Evolutionary conservation across 1,284 basidiomycete genomes (phyloP), one percentile per base, ranked within the genome.

Genomic region (Kwoniella shivajii): DNA sequence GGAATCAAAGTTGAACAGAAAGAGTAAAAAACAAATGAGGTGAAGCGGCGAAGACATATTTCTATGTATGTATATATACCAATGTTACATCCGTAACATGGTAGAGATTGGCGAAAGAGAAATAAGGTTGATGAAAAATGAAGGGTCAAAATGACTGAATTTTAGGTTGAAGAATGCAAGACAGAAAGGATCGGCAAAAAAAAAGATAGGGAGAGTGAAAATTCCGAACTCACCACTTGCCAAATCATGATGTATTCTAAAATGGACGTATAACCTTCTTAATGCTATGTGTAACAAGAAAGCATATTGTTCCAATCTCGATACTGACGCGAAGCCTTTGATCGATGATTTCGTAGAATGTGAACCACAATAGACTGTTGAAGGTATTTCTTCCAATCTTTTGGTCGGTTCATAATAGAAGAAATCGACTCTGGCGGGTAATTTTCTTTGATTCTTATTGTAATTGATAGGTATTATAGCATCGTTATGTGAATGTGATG

Each of bases 261-360:
- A 82, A 56, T 98, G 83, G 41, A 92, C 84, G 78, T 93, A 97
- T 53, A 99, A 81, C 68, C 95, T 84, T 64, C 94, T 85, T 54
- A 99, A 82, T 4, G 95, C 96, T 18, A 99, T 96, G 68, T 98
- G 94, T 52, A 99, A 81, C 59, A 99, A 79, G 81, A 96, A 99
- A 0, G 96, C 90, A 76, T 97, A 99, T 75, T 99, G 95, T 80
- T 99, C 95, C 65, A 99, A 80, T 59, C 95, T 83, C 50, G 94
- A 92, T 16, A 97, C 95, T 14, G 89, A 83, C 72, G 91, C 88
- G 78, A 99, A 97, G 9, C 93, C 93, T 20, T 80, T 69, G 44
- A 86, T 80, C 66, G 87, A 89, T 3, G 82, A 82, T 51, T 73
- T 71, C 71, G 84, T 85, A 37, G 83, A 87, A 80, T 89, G 91